These are phyloP conservation scores for Apiospora sp. DNA, from an alignment of 2,329 filamentous ascomycete species.

Conservation along the genomic window DNA sequence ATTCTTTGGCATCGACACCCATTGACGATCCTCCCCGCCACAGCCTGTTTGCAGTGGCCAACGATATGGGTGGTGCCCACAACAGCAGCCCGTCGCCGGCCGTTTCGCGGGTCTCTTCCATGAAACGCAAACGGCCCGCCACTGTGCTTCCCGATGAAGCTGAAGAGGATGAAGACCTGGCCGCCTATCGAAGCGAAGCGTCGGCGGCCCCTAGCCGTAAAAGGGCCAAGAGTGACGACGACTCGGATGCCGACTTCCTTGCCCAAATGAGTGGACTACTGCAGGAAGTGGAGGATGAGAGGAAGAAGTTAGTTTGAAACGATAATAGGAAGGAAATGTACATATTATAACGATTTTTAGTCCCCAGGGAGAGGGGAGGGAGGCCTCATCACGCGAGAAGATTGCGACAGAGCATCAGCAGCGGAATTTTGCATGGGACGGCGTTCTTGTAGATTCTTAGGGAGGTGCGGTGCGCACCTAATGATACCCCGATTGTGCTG, in stretches of 20 bases:
- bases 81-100: constrained; percentile 35
- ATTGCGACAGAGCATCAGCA: constrained; percentile 12
- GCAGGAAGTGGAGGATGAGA: constrained; percentile 33
- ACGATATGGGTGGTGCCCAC: constrained; percentile 19
- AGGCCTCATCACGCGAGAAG: neutral
- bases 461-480: constrained; percentile 21
- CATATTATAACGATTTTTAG: constrained; percentile 3
- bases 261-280: constrained; percentile 39
- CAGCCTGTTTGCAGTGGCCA: neutral
- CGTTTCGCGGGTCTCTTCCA: constrained; percentile 28
- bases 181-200: constrained; percentile 34
- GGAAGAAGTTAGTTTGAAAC: neutral
- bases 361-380: neutral
- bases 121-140: constrained; percentile 38
- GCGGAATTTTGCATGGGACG: constrained; percentile 26
- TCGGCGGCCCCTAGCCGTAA: constrained; percentile 35
- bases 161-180: constrained; percentile 34
- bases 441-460: constrained; percentile 25
- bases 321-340: neutral
- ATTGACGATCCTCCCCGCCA: neutral
- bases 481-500: constrained; percentile 24
- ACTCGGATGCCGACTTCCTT: constrained; percentile 36
- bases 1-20: neutral
- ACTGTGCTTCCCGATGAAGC: constrained; percentile 19
- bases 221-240: constrained; percentile 35